Conservation (phyloP, 1,139 yeast species). For the Suhomyces choctaworum region DNA sequence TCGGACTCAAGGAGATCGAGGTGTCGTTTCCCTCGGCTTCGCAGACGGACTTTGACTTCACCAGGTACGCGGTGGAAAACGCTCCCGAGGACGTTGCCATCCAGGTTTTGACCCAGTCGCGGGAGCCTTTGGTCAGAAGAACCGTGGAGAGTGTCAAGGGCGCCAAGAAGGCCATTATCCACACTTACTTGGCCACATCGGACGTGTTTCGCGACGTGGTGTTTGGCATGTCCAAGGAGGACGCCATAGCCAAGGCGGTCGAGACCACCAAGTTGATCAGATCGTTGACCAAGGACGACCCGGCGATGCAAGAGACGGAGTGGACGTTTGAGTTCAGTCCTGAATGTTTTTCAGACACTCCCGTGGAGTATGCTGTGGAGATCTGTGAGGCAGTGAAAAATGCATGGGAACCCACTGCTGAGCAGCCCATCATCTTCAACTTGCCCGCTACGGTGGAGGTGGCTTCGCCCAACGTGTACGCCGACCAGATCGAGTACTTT, state of each 20-base stretch:
- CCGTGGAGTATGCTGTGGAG: slow-evolving; percentile 44
- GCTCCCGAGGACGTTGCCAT: slow-evolving; percentile 49
- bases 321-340: slow-evolving; percentile 52
- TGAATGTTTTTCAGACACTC: slow-evolving; percentile 49
- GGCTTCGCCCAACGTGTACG: slow-evolving; percentile 50
- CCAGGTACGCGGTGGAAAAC: slow-evolving; percentile 48
- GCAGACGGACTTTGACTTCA: slow-evolving; percentile 51
- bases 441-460: slow-evolving; percentile 53
- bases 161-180: slow-evolving; percentile 50
- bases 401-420: slow-evolving; percentile 48
- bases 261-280: slow-evolving; percentile 43
- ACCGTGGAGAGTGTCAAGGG: slow-evolving; percentile 50
- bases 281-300: slow-evolving; percentile 45
- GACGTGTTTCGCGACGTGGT: slow-evolving; percentile 50
- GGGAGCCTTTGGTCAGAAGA: slow-evolving; percentile 46
- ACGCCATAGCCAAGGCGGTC: slow-evolving; percentile 43
- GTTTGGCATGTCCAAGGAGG: slow-evolving; percentile 43
- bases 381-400: slow-evolving; percentile 49
- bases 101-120: slow-evolving; percentile 49
- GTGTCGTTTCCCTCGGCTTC: slow-evolving; percentile 52
- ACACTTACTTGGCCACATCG: slow-evolving; percentile 49
- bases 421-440: slow-evolving; percentile 47
- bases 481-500: slow-evolving; percentile 52
- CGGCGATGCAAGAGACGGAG: slow-evolving; percentile 38
- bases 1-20: slow-evolving; percentile 52